These are phyloP conservation scores for Neodidymelliopsis sp. DNA, from an alignment of 2,329 filamentous ascomycete genomes.

Conservation along the genomic window DNA sequence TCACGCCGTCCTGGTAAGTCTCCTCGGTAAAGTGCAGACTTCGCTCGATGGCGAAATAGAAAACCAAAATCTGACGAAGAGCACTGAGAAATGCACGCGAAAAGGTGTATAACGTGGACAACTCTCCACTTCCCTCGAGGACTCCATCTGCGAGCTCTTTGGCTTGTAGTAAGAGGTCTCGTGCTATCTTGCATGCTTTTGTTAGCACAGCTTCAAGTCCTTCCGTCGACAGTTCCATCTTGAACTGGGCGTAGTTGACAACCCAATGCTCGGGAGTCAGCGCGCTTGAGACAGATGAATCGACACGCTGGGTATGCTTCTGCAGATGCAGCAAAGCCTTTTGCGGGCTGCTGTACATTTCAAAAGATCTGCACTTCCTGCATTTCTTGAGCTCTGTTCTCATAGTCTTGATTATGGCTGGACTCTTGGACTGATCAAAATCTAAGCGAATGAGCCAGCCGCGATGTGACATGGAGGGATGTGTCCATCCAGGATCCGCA, in stretches of 20 bases:
- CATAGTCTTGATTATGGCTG: slow-evolving; percentile 6
- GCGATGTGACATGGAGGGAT: slow-evolving; percentile 7
- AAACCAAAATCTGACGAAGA: slow-evolving; percentile 31
- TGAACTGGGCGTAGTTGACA: slow-evolving; percentile 24
- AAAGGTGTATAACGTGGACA: slow-evolving; percentile 37
- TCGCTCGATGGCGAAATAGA: slow-evolving; percentile 39
- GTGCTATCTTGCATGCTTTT: slow-evolving; percentile 19
- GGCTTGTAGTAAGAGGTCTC: slow-evolving; percentile 20
- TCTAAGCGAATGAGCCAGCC: slow-evolving; percentile 31
- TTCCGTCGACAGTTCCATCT: slow-evolving; percentile 30
- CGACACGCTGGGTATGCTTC: slow-evolving; percentile 19
- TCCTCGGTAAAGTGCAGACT: slow-evolving; percentile 29
- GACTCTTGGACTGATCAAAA: background rate
- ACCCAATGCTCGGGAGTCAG: slow-evolving; percentile 31
- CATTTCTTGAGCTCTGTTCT: slow-evolving; percentile 28
- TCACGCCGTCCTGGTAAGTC: background rate
- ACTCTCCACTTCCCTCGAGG: slow-evolving; percentile 29
- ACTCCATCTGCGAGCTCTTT: slow-evolving; percentile 39
- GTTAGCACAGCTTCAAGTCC: slow-evolving; percentile 25
- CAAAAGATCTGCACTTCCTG: slow-evolving; percentile 20
- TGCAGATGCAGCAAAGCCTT: slow-evolving; percentile 34
- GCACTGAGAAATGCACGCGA: slow-evolving; percentile 32
- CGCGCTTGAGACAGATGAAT: background rate
- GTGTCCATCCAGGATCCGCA: slow-evolving; percentile 14
- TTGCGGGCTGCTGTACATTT: slow-evolving; percentile 20